These are phyloP conservation scores for Globisporangium solare DNA, from an alignment of 352 stramenopile species.

Conservation along the genomic window DNA sequence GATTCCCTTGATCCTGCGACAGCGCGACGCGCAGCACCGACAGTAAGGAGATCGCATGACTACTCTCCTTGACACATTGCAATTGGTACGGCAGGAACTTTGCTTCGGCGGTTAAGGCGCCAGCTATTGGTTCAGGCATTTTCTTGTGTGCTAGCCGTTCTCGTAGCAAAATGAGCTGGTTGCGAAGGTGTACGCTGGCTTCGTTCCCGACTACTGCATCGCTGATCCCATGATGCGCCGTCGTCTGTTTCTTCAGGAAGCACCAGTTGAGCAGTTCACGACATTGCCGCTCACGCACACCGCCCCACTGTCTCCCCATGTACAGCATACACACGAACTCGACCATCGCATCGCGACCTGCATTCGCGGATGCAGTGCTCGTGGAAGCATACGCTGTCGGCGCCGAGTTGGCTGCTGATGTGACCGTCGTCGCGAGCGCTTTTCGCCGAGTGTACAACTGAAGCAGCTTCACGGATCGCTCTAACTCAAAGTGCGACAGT, in stretches of 20 bases:
- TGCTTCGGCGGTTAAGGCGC: not conserved
- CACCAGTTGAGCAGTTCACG: conserved; percentile 32
- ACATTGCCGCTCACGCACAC: conserved; percentile 22
- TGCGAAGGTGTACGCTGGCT: conserved; percentile 4
- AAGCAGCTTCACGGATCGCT: conserved; percentile 22
- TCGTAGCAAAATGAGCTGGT: conserved; percentile 18
- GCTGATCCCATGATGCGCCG: not conserved
- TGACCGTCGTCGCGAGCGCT: conserved; percentile 20
- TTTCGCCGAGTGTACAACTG: conserved; percentile 27
- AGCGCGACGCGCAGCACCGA: not conserved
- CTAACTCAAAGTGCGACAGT: conserved; percentile 38
- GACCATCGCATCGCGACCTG: conserved; percentile 6
- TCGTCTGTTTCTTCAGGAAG: conserved; percentile 5
- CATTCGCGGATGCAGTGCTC: not conserved
- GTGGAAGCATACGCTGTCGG: not conserved
- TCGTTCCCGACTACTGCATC: not conserved
- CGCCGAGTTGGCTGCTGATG: not conserved
- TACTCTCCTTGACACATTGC: conserved; percentile 3
- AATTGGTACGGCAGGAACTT: conserved; percentile 6
- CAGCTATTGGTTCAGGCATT: conserved; percentile 7
- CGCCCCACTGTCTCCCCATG: conserved; percentile 20
- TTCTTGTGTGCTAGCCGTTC: conserved; percentile 15
- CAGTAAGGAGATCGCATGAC: conserved; percentile 1
- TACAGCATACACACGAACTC: conserved; percentile 32
- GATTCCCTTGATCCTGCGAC: too few relatives aligned